Evolutionary conservation across 2,329 filamentous ascomycete genomes (phyloP).

Genomic region (Botrytis byssoidea): DNA sequence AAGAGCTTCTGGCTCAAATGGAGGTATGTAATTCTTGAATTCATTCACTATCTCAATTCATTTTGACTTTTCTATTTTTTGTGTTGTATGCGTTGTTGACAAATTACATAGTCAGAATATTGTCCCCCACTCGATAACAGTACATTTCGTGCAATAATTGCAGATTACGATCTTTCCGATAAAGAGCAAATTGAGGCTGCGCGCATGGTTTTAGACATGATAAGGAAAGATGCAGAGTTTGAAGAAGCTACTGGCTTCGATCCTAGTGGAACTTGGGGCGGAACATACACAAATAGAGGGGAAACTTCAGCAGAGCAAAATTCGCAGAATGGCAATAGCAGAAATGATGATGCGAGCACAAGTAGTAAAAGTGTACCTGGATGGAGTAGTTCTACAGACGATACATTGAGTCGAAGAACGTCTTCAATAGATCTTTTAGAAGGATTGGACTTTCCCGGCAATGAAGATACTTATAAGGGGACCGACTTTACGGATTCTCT

Average conservation of each 20-base stretch:
- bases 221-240: slow-evolving; percentile 61
- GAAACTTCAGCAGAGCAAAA: background rate
- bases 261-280: slow-evolving; percentile 65
- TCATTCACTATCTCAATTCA: background rate
- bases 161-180: slow-evolving; percentile 66
- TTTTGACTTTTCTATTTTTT: background rate
- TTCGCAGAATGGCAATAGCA: slow-evolving; percentile 24
- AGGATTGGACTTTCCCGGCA: slow-evolving; percentile 30
- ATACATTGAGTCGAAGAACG: slow-evolving; percentile 33
- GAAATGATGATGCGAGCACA: slow-evolving; percentile 26
- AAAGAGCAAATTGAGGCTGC: slow-evolving; percentile 53
- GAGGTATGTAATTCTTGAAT: slow-evolving; percentile 12
- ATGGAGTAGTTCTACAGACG: slow-evolving; percentile 36
- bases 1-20: slow-evolving; percentile 13
- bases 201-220: slow-evolving; percentile 57
- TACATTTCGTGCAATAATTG: slow-evolving; percentile 71
- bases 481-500: slow-evolving; percentile 34
- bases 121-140: slow-evolving; percentile 39
- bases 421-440: slow-evolving; percentile 32
- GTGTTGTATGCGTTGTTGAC: background rate
- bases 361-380: slow-evolving; percentile 30
- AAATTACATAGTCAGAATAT: slow-evolving; percentile 13
- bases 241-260: slow-evolving; percentile 79
- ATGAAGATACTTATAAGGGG: slow-evolving; percentile 49
- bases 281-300: slow-evolving; percentile 20